A percentile compares a stretch with the other conserved stretches of the same genome.
These are phyloP conservation scores for Pseudohyphozyma bogoriensis DNA, from an alignment of 768 basidiomycete species.

Conservation along the genomic window DNA sequence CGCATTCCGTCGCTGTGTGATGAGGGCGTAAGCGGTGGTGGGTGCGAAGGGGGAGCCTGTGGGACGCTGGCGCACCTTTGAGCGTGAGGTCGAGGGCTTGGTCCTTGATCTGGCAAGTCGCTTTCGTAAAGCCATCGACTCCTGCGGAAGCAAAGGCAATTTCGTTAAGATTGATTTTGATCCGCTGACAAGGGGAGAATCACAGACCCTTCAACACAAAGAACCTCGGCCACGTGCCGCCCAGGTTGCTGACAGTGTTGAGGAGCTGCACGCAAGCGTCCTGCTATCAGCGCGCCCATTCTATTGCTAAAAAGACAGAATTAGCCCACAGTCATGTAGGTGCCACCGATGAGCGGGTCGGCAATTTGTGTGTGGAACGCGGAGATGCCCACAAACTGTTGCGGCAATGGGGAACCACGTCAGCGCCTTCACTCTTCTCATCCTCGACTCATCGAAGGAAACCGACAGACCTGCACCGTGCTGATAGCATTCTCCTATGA, in stretches of 20 bases:
- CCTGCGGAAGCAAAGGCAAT: no score
- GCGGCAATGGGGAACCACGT: no score
- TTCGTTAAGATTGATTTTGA: no score
- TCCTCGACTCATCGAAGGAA: background rate
- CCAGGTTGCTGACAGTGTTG: slow-evolving; percentile 91
- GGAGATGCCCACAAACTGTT: slow-evolving; percentile 97
- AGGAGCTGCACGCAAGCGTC: slow-evolving; percentile 51
- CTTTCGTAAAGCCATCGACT: slow-evolving; percentile 77
- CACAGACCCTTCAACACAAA: slow-evolving; percentile 76
- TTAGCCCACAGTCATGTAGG: slow-evolving; percentile 90
- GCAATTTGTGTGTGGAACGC: slow-evolving; percentile 96
- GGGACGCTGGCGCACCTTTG: slow-evolving; percentile 44
- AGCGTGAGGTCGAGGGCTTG: slow-evolving; percentile 32
- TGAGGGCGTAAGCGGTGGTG: background rate
- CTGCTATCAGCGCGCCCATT: background rate
- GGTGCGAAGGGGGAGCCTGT: background rate
- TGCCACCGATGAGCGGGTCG: slow-evolving; percentile 93
- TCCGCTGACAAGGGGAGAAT: background rate
- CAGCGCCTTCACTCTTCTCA: slow-evolving; percentile 56
- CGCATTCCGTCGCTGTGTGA: background rate
- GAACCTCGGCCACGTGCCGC: slow-evolving; percentile 95
- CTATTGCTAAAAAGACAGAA: background rate
- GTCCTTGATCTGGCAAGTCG: slow-evolving; percentile 65
- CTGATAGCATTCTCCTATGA: background rate
- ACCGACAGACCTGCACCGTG: slow-evolving; percentile 5